Evolutionary conservation across 768 basidiomycete genomes (phyloP), one percentile per base, ranked within the genome.

Genomic region (Exidia glandulosa): DNA sequence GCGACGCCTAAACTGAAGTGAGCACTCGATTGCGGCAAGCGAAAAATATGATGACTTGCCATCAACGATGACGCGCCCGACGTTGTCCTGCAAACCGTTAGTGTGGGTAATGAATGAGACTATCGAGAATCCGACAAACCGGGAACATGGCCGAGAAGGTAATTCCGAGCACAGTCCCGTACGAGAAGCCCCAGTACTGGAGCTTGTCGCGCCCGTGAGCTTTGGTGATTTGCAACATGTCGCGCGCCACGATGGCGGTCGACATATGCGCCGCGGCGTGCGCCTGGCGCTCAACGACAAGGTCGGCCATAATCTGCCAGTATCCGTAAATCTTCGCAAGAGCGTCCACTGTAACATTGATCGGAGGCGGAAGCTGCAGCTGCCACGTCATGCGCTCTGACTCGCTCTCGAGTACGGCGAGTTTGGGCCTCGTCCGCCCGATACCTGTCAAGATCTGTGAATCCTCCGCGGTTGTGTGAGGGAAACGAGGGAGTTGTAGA

Each of bases 181-280:
- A 64, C 47, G 56, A 61, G 55, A 63, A 58, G 13, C 70, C 72
- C 71, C 71, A 74, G 57, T 73, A 74, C 60, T 70, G 69, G 9
- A 75, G 41, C 63, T 75, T 75, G 2, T 67, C 59, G 31, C 56
- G 60, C 7, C 71, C 73, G 57, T 71, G 63, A 0, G 73, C 72
- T 55, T 70, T 60, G 3, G 69, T 67, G 32, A 76, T 76, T 32
- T 65, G 63, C 5, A 76, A 60, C 73, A 76, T 75, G 57, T 76
- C 75, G 12, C 69, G 59, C 3, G 74, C 74, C 3, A 72, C 74
- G 50, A 72, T 65, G 3, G 73, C 74, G 1, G 73, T 75, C 32
- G 71, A 75, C 41, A 76, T 68, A 59, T 71, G 68, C 31, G 58
- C 5, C 12, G 27, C 23, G 27, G 25, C 50, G 12, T 1, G 14